Percentiles rank a stretch among this genome's conserved stretches.
Conservation (phyloP, 106 monocot species). For the Iris macrosiphon region DNA sequence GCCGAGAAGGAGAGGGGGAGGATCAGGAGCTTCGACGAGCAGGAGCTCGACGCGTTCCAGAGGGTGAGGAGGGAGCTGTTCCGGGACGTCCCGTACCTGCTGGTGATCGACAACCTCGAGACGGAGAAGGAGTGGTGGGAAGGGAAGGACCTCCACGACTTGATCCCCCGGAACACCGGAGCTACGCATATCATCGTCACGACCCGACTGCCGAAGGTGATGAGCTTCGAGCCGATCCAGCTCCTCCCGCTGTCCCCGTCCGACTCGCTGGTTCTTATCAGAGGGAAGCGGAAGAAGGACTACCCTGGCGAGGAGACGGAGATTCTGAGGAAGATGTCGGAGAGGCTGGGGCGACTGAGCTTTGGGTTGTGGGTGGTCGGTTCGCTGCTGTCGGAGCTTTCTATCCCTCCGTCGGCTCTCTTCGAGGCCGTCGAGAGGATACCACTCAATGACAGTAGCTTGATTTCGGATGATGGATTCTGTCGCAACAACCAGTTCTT, state of each 20-base stretch:
- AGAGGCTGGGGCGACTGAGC: constrained; percentile 49
- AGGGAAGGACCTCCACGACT: constrained; percentile 86
- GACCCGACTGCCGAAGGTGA: constrained; percentile 54
- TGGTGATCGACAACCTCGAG: constrained; percentile 87
- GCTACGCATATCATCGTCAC: constrained; percentile 80
- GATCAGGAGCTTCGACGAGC: constrained; percentile 77
- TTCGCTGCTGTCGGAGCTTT: constrained; percentile 54
- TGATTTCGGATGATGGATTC: constrained; percentile 27
- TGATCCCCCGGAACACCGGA: constrained; percentile 88
- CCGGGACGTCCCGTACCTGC: constrained; percentile 74
- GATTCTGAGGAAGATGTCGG: constrained; percentile 39
- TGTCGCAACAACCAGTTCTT: constrained; percentile 41
- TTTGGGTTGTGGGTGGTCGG: constrained; percentile 57
- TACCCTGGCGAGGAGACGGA: constrained; percentile 42
- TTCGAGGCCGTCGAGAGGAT: constrained; percentile 54
- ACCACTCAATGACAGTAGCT: constrained; percentile 26
- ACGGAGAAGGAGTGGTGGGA: constrained; percentile 93
- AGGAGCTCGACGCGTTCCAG: constrained; percentile 82
- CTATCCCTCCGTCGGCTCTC: constrained; percentile 45
- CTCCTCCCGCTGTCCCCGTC: constrained; percentile 44
- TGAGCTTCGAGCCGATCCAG: constrained; percentile 70
- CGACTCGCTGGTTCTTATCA: constrained; percentile 53
- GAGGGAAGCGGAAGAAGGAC: constrained; percentile 64
- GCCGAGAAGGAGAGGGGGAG: constrained; percentile 74
- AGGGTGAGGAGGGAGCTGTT: constrained; percentile 87